Evolutionary conservation across 768 basidiomycete genomes (phyloP).

Genomic region (Termitomyces eurrhizus): DNA sequence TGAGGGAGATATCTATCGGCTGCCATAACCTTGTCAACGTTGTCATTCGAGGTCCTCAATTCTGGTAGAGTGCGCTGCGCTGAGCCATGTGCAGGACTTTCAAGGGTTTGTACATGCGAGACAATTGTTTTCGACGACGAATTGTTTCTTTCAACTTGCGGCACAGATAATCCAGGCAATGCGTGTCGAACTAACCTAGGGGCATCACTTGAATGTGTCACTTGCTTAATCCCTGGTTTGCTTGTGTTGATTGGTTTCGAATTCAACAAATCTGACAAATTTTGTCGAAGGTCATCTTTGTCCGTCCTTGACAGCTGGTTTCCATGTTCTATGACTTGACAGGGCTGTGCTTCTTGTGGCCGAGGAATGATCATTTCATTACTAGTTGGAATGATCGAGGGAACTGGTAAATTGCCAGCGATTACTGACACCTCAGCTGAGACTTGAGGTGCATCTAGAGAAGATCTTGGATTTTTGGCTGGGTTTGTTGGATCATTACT

Average conservation of each 20-base stretch:
- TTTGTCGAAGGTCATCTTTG: not conserved
- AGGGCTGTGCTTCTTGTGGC: not conserved
- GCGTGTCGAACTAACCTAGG: conserved; percentile 7
- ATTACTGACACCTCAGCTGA: not conserved
- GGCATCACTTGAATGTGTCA: not conserved
- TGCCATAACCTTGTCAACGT: not conserved
- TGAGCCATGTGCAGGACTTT: not conserved
- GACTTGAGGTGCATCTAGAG: not conserved
- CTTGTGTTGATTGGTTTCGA: not conserved
- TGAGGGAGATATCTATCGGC: conserved; percentile 1
- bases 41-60: not conserved
- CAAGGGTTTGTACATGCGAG: not conserved
- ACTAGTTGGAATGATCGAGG: not conserved
- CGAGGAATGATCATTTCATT: not conserved
- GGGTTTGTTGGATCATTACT: not conserved
- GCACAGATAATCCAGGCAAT: conserved; percentile 10
- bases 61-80: conserved; percentile 7
- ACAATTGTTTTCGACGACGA: not conserved
- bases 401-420: not conserved
- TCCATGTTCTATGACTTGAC: not conserved
- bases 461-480: not conserved
- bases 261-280: not conserved
- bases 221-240: not conserved
- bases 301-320: not conserved
- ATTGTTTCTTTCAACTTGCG: not conserved